Evolutionary conservation across 2,329 filamentous ascomycete species (phyloP).

Genomic region (Apiospora koreana): DNA sequence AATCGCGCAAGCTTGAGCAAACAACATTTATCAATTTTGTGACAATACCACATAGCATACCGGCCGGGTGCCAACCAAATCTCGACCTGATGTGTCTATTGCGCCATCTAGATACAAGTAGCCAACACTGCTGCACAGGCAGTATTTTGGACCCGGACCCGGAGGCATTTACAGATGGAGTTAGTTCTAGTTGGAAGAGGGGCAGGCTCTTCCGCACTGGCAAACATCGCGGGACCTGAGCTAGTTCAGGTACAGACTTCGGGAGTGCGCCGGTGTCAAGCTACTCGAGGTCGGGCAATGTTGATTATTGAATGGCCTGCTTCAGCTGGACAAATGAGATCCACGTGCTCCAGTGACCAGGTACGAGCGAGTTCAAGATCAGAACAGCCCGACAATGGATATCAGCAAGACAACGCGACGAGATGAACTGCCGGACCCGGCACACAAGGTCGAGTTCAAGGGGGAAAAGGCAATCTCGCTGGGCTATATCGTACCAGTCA

Average conservation of each 20-base stretch:
- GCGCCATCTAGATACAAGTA: background rate
- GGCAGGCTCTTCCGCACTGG: background rate
- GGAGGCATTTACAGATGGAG: background rate
- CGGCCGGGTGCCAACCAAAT: background rate
- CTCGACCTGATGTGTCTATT: background rate
- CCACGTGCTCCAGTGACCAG: background rate
- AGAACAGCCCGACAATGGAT: background rate
- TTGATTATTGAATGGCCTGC: background rate
- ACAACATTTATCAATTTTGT: too few relatives aligned
- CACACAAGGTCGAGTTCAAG: background rate
- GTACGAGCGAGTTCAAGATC: background rate
- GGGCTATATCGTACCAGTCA: background rate
- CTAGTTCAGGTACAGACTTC: slow-evolving; percentile 6
- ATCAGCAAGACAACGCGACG: background rate
- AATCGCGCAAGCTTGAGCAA: background rate
- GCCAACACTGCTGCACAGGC: background rate
- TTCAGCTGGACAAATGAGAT: background rate
- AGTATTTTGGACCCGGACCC: background rate
- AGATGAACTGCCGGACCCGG: background rate
- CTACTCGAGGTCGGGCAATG: background rate
- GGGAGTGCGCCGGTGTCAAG: background rate
- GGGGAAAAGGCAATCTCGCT: background rate
- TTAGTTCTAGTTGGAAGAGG: background rate
- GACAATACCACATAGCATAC: background rate
- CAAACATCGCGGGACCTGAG: background rate